phyloP scores from a whole-genome alignment of 108 stramenopile species.

The Cylindrotheca closterium region DNA sequence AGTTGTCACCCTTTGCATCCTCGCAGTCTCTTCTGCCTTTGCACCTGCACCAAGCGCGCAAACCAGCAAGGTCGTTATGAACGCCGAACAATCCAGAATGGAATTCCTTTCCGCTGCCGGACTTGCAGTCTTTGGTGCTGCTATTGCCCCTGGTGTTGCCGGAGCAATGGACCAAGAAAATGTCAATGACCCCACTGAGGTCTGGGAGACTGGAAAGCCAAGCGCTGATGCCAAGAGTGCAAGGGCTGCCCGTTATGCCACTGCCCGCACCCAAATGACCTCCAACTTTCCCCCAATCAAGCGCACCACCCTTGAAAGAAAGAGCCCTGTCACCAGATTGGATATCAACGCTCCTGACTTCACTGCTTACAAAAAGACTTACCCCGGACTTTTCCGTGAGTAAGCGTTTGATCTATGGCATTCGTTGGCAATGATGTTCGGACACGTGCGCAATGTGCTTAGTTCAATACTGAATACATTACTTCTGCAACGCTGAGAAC shows the following conservation, averaged over 20 bases:
- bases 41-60: constrained; percentile 32
- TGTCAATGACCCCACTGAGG: constrained; percentile 67
- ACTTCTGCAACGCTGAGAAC: no score
- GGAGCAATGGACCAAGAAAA: constrained; percentile 76
- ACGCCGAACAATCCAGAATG: constrained; percentile 63
- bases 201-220: constrained; percentile 79
- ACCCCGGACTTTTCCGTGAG: constrained; percentile 80
- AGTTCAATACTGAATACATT: no score
- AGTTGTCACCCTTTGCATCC: constrained; percentile 45
- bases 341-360: constrained; percentile 75
- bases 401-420: constrained; percentile 2
- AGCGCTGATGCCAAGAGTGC: constrained; percentile 50
- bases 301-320: constrained; percentile 80
- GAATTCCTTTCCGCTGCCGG: constrained; percentile 67
- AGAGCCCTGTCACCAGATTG: constrained; percentile 85
- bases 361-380: constrained; percentile 79
- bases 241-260: constrained; percentile 61
- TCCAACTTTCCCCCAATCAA: constrained; percentile 80
- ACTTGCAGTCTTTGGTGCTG: constrained; percentile 56
- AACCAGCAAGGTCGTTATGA: constrained; percentile 38
- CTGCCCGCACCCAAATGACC: constrained; percentile 82
- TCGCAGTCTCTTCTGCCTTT: constrained; percentile 60
- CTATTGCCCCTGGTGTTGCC: constrained; percentile 48
- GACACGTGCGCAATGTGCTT: no score
- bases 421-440: no score